These are phyloP conservation scores for Citrus hindsii DNA, from an alignment of 345 rosid genomes.

Conservation along the genomic window DNA sequence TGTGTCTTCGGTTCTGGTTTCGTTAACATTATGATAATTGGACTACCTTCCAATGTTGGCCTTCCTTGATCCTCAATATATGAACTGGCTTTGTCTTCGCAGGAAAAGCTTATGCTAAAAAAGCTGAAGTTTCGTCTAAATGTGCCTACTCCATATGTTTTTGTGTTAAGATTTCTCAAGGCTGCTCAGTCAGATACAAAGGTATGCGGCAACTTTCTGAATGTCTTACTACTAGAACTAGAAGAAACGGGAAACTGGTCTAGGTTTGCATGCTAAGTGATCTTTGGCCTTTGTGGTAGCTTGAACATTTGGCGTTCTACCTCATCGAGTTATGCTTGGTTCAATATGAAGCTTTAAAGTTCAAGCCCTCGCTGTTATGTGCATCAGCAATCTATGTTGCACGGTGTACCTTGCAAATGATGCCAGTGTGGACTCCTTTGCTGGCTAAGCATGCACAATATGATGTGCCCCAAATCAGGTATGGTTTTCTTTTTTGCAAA, in stretches of 20 bases:
- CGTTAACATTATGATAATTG: not conserved
- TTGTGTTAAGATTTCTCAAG: slow-evolving; percentile 91
- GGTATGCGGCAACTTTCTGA: slow-evolving; percentile 36
- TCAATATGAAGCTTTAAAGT: slow-evolving; percentile 71
- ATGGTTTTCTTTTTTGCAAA: not conserved
- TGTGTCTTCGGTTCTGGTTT: not conserved
- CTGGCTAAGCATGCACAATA: slow-evolving; percentile 61
- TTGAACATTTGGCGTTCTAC: slow-evolving; percentile 83
- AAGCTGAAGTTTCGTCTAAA: slow-evolving; percentile 81
- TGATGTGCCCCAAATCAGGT: slow-evolving; percentile 66
- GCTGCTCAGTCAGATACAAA: slow-evolving; percentile 78
- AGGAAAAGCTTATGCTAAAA: slow-evolving; percentile 82
- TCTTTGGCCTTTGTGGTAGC: slow-evolving; percentile 33
- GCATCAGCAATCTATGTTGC: slow-evolving; percentile 89
- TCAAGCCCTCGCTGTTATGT: slow-evolving; percentile 79
- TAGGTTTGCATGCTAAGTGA: not conserved
- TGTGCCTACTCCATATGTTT: slow-evolving; percentile 82
- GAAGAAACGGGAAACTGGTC: not conserved
- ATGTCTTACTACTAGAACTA: not conserved
- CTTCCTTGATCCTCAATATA: not conserved
- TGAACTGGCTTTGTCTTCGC: slow-evolving; percentile 24
- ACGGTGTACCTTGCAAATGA: slow-evolving; percentile 56
- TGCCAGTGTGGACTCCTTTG: slow-evolving; percentile 78
- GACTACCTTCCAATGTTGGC: not conserved
- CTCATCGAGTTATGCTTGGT: slow-evolving; percentile 81